These are phyloP conservation scores for Candida dendrica DNA, from an alignment of 805 yeast genomes.

Conservation along the genomic window DNA sequence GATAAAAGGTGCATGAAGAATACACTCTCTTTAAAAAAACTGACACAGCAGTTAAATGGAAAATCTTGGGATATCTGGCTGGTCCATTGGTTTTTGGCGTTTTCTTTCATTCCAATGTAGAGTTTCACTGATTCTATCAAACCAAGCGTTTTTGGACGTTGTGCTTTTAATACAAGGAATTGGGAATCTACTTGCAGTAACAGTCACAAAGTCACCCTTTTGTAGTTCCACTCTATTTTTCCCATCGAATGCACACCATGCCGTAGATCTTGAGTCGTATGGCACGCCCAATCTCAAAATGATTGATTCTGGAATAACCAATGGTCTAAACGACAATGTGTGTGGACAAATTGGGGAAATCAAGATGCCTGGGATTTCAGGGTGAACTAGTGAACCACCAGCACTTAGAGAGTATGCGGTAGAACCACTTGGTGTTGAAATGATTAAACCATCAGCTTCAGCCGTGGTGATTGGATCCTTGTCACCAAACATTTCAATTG, in stretches of 20 bases:
- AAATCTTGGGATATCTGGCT: not conserved
- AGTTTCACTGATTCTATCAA: slow-evolving; percentile 25
- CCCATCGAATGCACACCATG: slow-evolving; percentile 31
- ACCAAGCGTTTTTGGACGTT: slow-evolving; percentile 22
- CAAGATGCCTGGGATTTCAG: slow-evolving; percentile 46
- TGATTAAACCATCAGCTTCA: slow-evolving; percentile 60
- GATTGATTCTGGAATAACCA: slow-evolving; percentile 37
- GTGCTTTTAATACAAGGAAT: slow-evolving; percentile 21
- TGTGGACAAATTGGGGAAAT: slow-evolving; percentile 53
- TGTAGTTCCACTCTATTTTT: slow-evolving; percentile 24
- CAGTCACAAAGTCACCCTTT: slow-evolving; percentile 25
- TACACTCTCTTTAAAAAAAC: no score
- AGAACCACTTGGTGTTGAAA: slow-evolving; percentile 64
- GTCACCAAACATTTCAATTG: slow-evolving; percentile 42
- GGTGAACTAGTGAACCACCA: slow-evolving; percentile 50
- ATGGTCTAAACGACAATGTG: slow-evolving; percentile 44
- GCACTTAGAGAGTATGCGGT: slow-evolving; percentile 49
- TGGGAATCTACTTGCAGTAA: slow-evolving; percentile 27
- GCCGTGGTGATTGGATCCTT: slow-evolving; percentile 48
- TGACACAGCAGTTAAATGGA: no score
- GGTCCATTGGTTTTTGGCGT: slow-evolving; percentile 21
- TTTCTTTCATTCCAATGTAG: slow-evolving; percentile 29
- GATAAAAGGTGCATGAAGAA: not conserved
- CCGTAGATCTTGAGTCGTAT: slow-evolving; percentile 23
- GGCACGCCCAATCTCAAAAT: slow-evolving; percentile 27